These are phyloP conservation scores for Mucor plumbeus DNA, from an alignment of 371 early-diverging fungal species.

Conservation along the genomic window DNA sequence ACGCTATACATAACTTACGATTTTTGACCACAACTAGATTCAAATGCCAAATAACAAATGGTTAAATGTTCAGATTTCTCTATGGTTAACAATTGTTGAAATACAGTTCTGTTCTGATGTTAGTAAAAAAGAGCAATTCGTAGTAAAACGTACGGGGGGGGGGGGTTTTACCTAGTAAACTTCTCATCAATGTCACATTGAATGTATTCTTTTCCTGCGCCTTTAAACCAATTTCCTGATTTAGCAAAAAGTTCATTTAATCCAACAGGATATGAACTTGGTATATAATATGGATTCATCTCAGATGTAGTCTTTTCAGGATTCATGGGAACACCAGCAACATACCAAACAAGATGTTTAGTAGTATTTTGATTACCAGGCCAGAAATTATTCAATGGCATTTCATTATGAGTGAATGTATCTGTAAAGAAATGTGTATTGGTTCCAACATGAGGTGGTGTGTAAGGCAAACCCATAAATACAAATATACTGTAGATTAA, in stretches of 20 bases:
- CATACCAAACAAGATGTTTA: slow-evolving; percentile 36
- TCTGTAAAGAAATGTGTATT: slow-evolving; percentile 57
- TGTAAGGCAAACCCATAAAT: slow-evolving; percentile 60
- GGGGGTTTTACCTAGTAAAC: slow-evolving; percentile 59
- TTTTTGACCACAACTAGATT: slow-evolving; percentile 46
- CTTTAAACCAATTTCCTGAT: slow-evolving; percentile 45
- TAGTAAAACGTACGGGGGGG: neutral
- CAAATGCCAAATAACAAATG: slow-evolving; percentile 55
- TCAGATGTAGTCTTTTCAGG: slow-evolving; percentile 35
- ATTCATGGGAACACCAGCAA: slow-evolving; percentile 51
- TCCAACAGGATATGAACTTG: slow-evolving; percentile 57
- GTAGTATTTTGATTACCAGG: slow-evolving; percentile 22
- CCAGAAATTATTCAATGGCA: slow-evolving; percentile 44
- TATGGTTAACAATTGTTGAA: slow-evolving; percentile 44
- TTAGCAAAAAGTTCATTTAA: slow-evolving; percentile 47
- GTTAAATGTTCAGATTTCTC: slow-evolving; percentile 40
- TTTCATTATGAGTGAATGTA: slow-evolving; percentile 58
- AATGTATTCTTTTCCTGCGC: slow-evolving; percentile 28
- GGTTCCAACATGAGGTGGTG: slow-evolving; percentile 57
- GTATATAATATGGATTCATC: slow-evolving; percentile 44
- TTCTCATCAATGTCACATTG: slow-evolving; percentile 33
- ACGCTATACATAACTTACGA: slow-evolving; percentile 24
- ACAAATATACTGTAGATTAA: slow-evolving; percentile 60
- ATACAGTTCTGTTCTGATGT: slow-evolving; percentile 42
- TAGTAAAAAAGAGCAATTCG: slow-evolving; percentile 23